Conservation (phyloP, 495 filamentous ascomycete species). For the Neurospora sp. region DNA sequence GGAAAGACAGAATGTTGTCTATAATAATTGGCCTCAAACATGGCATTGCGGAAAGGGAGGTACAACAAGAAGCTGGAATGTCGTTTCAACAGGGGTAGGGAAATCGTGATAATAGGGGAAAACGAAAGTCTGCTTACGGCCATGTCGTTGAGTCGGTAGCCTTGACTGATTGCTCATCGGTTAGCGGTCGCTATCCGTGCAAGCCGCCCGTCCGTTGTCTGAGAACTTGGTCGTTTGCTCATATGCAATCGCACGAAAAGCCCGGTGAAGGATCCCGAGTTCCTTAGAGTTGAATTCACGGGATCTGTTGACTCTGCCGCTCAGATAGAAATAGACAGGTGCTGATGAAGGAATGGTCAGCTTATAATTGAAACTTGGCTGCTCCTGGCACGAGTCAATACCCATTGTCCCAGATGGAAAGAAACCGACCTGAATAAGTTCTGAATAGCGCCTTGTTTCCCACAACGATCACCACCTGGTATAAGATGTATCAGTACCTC, state of each 20-base stretch:
- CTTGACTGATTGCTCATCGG: neutral
- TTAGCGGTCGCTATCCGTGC: neutral
- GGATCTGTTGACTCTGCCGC: neutral
- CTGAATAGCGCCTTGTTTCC: neutral
- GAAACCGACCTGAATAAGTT: neutral
- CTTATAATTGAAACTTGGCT: neutral
- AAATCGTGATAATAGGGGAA: neutral
- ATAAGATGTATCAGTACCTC: neutral
- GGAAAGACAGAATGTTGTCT: neutral
- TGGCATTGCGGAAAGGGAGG: neutral
- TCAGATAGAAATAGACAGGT: neutral
- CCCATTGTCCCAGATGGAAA: neutral
- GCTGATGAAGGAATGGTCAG: neutral
- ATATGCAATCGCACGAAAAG: neutral
- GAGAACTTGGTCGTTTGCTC: neutral
- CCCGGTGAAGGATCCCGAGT: neutral
- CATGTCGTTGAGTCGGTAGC: neutral
- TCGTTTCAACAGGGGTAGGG: neutral
- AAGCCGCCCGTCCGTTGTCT: neutral
- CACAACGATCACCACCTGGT: neutral
- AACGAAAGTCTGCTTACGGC: neutral
- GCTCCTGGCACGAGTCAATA: neutral
- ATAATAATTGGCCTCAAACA: neutral
- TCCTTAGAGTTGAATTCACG: neutral
- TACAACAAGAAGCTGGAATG: neutral